Evolutionary conservation across 129 eudicot species (phyloP).

Genomic region (Oenanthe sinensis): DNA sequence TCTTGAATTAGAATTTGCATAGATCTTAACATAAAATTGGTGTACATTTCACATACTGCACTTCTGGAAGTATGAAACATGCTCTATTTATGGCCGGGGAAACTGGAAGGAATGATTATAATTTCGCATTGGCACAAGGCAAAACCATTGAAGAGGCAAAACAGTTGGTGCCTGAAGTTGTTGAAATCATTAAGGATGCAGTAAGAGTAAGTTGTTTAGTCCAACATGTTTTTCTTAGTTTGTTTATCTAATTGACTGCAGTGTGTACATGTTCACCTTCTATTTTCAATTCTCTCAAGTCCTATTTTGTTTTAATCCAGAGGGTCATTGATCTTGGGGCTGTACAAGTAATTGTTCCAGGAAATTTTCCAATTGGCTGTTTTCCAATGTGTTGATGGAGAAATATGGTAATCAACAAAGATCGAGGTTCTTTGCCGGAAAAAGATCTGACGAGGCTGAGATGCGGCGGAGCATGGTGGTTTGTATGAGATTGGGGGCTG

Average conservation of each 20-base stretch:
- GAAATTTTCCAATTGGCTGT: slow-evolving; percentile 15
- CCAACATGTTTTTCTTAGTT: not conserved
- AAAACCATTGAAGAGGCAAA: slow-evolving; percentile 9
- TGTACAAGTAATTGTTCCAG: slow-evolving; percentile 11
- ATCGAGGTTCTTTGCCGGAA: too few species aligned
- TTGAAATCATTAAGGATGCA: slow-evolving; percentile 8
- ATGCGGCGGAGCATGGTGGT: too few species aligned
- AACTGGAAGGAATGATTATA: slow-evolving; percentile 26
- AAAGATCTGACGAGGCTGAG: too few species aligned
- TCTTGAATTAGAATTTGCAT: not conserved
- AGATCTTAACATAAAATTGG: not conserved
- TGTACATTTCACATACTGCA: slow-evolving; percentile 2
- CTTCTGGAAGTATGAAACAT: not conserved
- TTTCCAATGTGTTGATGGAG: too few species aligned
- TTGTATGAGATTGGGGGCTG: too few species aligned
- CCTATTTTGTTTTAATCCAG: not conserved
- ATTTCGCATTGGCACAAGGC: slow-evolving; percentile 14
- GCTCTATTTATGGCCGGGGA: slow-evolving; percentile 27
- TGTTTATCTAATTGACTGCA: not conserved
- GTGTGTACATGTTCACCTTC: too few species aligned
- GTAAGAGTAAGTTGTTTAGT: slow-evolving; percentile 4
- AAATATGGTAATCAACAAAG: too few species aligned
- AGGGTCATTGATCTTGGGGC: slow-evolving; percentile 20
- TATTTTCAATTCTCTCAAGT: too few species aligned
- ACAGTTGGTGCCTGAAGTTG: slow-evolving; percentile 7